Evolutionary conservation across 345 rosid species (phyloP).

Genomic region (Rhodamnia argentea): DNA sequence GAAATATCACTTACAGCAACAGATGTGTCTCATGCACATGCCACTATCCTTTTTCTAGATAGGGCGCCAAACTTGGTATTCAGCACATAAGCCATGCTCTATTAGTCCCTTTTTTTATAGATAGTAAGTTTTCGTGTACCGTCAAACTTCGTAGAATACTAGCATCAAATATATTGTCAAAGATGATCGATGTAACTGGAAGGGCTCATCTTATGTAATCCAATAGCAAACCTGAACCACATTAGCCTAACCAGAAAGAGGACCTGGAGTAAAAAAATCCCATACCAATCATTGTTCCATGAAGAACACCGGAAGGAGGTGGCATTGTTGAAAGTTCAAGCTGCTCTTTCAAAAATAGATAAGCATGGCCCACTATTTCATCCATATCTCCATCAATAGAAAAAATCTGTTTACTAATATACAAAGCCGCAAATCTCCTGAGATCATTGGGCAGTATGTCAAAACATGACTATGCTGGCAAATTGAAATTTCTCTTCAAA

Average conservation of each 20-base stretch:
- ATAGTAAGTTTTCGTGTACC: neutral
- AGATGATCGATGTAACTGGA: neutral
- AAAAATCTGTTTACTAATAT: slow-evolving; percentile 51
- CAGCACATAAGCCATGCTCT: neutral
- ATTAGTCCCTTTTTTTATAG: neutral
- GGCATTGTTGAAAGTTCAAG: slow-evolving; percentile 52
- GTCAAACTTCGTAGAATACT: neutral
- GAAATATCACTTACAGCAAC: neutral
- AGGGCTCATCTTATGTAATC: neutral
- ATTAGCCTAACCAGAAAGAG: neutral
- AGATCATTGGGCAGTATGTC: slow-evolving; percentile 1
- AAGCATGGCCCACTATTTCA: slow-evolving; percentile 80
- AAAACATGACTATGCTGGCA: neutral
- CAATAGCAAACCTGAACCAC: neutral
- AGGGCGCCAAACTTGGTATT: neutral
- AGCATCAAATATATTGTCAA: neutral
- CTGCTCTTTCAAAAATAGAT: slow-evolving; percentile 78
- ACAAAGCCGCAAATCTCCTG: slow-evolving; percentile 76
- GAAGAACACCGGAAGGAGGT: slow-evolving; percentile 56
- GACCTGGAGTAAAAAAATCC: neutral
- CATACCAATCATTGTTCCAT: slow-evolving; percentile 81
- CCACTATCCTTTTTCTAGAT: neutral
- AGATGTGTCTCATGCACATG: neutral
- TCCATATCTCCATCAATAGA: slow-evolving; percentile 42
- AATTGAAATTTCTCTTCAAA: neutral